Evolutionary conservation across 371 early-diverging fungal genomes (phyloP), one percentile per base, ranked within the genome.

Genomic region (Chytridium lagenaria): DNA sequence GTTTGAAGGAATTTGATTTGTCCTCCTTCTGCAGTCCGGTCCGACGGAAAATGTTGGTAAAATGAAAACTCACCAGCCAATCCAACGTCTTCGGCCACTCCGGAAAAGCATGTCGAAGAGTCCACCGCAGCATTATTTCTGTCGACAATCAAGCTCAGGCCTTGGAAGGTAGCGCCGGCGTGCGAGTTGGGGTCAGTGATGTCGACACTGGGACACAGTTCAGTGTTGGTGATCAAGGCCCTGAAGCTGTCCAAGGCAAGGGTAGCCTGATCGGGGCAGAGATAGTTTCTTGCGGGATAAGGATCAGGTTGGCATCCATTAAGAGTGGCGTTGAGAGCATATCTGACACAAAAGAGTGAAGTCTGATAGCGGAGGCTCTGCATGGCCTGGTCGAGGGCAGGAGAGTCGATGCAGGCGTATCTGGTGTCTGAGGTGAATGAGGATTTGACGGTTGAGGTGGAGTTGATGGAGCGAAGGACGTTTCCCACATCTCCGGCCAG

Each of bases 401-500:
- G 26, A 7, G 57, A 55, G 57, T 23, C 10, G 57, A 26, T 55
- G 57, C 57, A 55, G 57, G 15, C 57, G 26, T 55, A 55, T 10
- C 26, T 19, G 7, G 22, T 7, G 5, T 7, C 15, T 7, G 7
- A 5, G 57, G 57, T 55, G 57, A 55, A 23, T 7, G 57, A 55
- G 57, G 7, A 5, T 7, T 15, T 16, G 57, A 55, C 57, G 23
- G 10, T 23, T 7, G 10, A 5, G 10, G 57, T 15, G 16, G 10
- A 26, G 57, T 55, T 55, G 57, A 55, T 23, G 57, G 57, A 16
- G 57, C 57, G 57, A 10, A 55, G 57, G 57, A 55, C 57, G 15
- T 5, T 7, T 5, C 26, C 57, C 5, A 55, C 10, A 26, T 55
- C 57, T 10, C 7, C 10, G 30, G 10, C 30, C 5, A 55, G 10